Base-by-base conservation (phyloP, 371 early-diverging fungal species). In the Syncephalastrum monosporum region DNA sequence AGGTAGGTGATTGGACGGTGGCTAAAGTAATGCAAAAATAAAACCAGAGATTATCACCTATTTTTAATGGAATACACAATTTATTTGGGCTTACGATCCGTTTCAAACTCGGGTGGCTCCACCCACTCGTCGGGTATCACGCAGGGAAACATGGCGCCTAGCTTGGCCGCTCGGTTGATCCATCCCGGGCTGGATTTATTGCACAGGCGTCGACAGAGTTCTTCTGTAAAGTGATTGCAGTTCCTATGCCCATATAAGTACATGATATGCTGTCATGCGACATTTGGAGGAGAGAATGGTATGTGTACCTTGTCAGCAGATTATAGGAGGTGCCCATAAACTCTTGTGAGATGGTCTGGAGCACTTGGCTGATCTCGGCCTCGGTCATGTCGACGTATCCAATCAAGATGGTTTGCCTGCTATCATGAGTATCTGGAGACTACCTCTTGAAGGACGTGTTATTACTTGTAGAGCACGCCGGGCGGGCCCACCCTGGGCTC, bases 61-160 rank as follows among this genome's bases (percentile, higher is more conserved):
- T 12, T 52, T 25, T 38, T 5, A 42, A 42, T 24, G 13, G 19
- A 17, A 42, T 23, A 5, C 41, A 42, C 53, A 53, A 19, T 17
- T n/a, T 16, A 25, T 50, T 25, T 50, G 17, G 17, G 43, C 58
- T 58, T 53, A 55, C 55, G 41, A 16, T 60, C 58, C n/a, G 53
- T 38, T 4, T 77, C 75, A 45, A 71, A 73, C 38, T 80, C 75
- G 10, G 86, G 84, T 15, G 86, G 84, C 42, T 83, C 86, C 6
- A 86, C 71, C 86, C 86, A 86, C 55, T 80, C 84, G 17, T 75
- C 79, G 1, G 86, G 86, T 16, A 86, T 79, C 4, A 86, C 82
- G 61, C 86, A 86, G 41, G 86, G 86, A 58, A 86, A 84, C 75
- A 84, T 80, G 27, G 83, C 75, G 17, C 84, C 86, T 19, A 86